Evolutionary conservation across 768 basidiomycete species (phyloP).

Genomic region (Mrakia blollopis): DNA sequence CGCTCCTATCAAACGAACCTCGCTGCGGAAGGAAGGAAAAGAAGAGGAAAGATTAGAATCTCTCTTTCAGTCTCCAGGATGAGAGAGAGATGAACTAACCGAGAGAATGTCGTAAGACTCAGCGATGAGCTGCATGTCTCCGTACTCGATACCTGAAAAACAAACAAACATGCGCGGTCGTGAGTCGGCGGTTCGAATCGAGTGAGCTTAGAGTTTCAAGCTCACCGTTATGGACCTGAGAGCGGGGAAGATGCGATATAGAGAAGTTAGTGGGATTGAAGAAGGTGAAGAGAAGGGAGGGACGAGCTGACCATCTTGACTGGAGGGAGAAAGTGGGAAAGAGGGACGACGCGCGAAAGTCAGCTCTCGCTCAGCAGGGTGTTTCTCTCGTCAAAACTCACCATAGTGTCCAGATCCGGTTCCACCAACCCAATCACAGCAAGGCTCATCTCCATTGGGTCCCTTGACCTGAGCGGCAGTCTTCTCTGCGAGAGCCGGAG

Average conservation of each 20-base stretch:
- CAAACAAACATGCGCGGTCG: not conserved
- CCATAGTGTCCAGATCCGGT: conserved; percentile 86
- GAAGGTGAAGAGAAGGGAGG: not conserved
- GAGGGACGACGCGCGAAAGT: not conserved
- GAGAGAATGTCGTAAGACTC: conserved; percentile 95
- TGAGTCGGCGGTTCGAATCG: no score
- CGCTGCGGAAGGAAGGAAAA: not conserved
- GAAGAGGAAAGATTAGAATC: not conserved
- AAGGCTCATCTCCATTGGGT: conserved; percentile 58
- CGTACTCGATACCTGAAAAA: conserved; percentile 80
- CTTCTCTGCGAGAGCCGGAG: conserved; percentile 52
- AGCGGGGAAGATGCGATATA: not conserved
- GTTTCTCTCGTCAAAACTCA: not conserved
- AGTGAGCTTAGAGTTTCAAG: no score
- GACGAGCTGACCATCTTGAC: conserved; percentile 76
- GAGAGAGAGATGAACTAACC: conserved; percentile 32
- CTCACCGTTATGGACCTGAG: conserved; percentile 69
- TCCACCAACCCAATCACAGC: conserved; percentile 99
- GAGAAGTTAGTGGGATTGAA: not conserved
- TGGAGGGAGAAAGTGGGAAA: not conserved
- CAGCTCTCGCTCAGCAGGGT: not conserved
- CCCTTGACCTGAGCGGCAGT: conserved; percentile 90
- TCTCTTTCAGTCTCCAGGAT: no score
- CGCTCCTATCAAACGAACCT: not conserved
- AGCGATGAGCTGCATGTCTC: conserved; percentile 98